Evolutionary conservation across 2,329 filamentous ascomycete genomes (phyloP), one percentile per base, ranked within the genome.

Genomic region (Trichothecium roseum): DNA sequence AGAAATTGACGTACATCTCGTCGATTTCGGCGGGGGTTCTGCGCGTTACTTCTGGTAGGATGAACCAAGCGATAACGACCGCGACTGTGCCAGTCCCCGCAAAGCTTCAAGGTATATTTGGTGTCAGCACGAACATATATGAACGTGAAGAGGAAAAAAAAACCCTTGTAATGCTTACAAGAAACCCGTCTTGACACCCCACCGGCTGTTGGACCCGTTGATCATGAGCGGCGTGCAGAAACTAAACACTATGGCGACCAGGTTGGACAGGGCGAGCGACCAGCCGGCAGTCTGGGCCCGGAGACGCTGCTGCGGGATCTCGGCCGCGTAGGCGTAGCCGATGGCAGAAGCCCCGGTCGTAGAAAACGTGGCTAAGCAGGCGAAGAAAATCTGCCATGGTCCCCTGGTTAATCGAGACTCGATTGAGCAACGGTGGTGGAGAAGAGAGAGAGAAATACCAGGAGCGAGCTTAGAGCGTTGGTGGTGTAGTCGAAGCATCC

Each of bases 211-310:
- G 0, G 33, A 31, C 6, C 53, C 57, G 29, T 64, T 62, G 36
- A 65, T 63, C 62, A 65, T 65, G 8, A 62, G 34, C 2, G 62
- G 62, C 0, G 60, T 64, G 37, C 53, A 59, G 45, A 65, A 64
- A 35, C 55, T 63, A 36, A 65, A 63, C 55, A 65, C 60, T 40
- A 62, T 61, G 9, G 51, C 56, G 9, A 64, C 45, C 18, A 55
- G 33, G 33, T 64, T 64, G 1, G 60, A 62, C 4, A 46, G 45
- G 1, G 61, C 61, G 1, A 64, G 31, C 4, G 36, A 34, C 53
- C 53, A 62, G 2, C 48, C 57, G 1, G 57, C 56, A 4, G 60
- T 63, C 17, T 49, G 49, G 4, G 60, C 59, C 26, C 60, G 56
- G 4, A 63, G 50, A 3, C 58, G 54, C 42, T 63, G 60, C 17